These are phyloP conservation scores for Pharus latifolius DNA, from an alignment of 176 grass and related monocot species.

Conservation along the genomic window DNA sequence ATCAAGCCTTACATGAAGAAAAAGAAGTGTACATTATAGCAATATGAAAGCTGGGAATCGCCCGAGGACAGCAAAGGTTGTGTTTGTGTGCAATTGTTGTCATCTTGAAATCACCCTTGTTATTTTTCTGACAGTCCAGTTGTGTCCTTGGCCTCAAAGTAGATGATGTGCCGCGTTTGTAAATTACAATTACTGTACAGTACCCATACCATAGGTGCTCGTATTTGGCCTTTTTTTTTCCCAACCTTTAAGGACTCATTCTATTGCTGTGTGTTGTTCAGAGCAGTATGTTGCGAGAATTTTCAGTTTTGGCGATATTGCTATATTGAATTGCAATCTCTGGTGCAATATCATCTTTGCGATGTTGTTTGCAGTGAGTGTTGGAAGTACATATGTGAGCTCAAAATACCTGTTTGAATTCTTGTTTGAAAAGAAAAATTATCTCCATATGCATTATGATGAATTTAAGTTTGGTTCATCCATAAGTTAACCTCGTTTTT, in stretches of 20 bases:
- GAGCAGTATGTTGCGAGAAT: background rate
- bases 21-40: constrained; percentile 49
- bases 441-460: no score
- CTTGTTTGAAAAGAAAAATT: no score
- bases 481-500: no score
- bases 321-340: no score
- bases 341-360: no score
- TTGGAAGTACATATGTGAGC: no score
- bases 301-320: no score
- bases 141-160: constrained; percentile 2
- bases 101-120: background rate
- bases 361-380: no score
- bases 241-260: background rate
- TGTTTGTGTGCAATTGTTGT: background rate
- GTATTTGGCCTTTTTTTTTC: background rate
- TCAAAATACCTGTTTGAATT: no score
- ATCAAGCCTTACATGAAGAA: constrained; percentile 12
- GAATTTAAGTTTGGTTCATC: no score
- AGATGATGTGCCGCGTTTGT: constrained; percentile 12
- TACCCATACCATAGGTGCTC: constrained; percentile 17
- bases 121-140: background rate
- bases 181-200: constrained; percentile 51
- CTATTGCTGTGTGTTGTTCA: background rate
- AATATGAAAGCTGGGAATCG: constrained; percentile 17
- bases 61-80: background rate